These are phyloP conservation scores for Colletotrichum lindemuthianum DNA, from an alignment of 2,329 filamentous ascomycete species.

Conservation along the genomic window DNA sequence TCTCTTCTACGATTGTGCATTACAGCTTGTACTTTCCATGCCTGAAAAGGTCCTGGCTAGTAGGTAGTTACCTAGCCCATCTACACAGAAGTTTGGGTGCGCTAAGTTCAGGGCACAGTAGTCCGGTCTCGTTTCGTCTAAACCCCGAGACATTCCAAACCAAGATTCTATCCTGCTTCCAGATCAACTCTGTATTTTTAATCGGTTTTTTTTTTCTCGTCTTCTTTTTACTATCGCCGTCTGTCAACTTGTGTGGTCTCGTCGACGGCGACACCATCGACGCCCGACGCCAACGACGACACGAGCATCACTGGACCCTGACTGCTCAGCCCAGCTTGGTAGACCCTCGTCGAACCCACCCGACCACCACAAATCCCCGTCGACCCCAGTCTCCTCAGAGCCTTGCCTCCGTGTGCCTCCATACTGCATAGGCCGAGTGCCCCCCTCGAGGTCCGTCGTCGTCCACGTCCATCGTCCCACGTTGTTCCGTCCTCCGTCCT, in stretches of 20 bases:
- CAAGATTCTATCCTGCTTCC: constrained; percentile 20
- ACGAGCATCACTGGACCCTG: constrained; percentile 14
- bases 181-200: constrained; percentile 24
- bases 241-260: not conserved
- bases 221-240: not conserved
- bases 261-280: too few relatives aligned
- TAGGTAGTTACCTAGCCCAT: too few relatives aligned
- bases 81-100: constrained; percentile 7
- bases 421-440: too few relatives aligned
- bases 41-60: not conserved
- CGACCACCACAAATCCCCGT: constrained; percentile 1
- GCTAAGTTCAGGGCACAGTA: constrained; percentile 22
- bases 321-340: not conserved
- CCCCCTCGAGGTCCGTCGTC: constrained; percentile 8
- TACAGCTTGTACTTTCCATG: not conserved
- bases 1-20: not conserved
- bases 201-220: constrained; percentile 1
- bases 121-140: constrained; percentile 21
- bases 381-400: not conserved
- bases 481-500: constrained; percentile 31
- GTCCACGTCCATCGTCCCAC: constrained; percentile 17
- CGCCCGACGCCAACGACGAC: not conserved
- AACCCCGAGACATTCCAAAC: constrained; percentile 29
- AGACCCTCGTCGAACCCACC: constrained; percentile 6
- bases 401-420: too few relatives aligned